These are phyloP conservation scores for Musa balbisiana DNA, from an alignment of 202 grass and related monocot genomes.

Conservation along the genomic window DNA sequence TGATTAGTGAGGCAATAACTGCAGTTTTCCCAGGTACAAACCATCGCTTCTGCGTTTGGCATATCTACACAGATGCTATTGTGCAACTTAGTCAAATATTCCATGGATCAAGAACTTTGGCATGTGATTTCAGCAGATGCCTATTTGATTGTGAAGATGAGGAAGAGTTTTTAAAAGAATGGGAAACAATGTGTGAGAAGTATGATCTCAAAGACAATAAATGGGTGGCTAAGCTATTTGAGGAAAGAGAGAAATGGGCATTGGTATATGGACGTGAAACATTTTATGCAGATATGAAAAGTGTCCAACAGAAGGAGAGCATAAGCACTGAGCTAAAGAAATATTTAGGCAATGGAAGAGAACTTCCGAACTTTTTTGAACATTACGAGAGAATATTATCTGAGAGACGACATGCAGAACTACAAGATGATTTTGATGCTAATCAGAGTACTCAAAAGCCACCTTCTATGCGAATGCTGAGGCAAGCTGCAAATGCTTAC, in stretches of 20 bases:
- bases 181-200: slow-evolving; percentile 14
- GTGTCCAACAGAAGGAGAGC: slow-evolving; percentile 13
- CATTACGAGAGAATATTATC: slow-evolving; percentile 10
- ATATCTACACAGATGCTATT: slow-evolving; percentile 12
- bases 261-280: slow-evolving; percentile 15
- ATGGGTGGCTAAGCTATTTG: slow-evolving; percentile 20
- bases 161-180: slow-evolving; percentile 14
- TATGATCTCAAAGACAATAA: slow-evolving; percentile 24
- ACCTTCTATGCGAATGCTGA: slow-evolving; percentile 15
- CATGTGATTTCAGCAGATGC: slow-evolving; percentile 11
- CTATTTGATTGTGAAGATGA: slow-evolving; percentile 21
- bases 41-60: slow-evolving; percentile 16
- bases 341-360: background rate
- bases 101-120: slow-evolving; percentile 19
- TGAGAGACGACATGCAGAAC: slow-evolving; percentile 7
- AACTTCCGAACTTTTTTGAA: slow-evolving; percentile 1
- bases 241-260: slow-evolving; percentile 21
- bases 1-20: slow-evolving; percentile 14
- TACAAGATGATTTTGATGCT: slow-evolving; percentile 16
- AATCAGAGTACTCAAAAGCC: slow-evolving; percentile 7
- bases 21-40: background rate
- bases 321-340: slow-evolving; percentile 17
- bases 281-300: slow-evolving; percentile 19
- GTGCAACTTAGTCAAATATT: slow-evolving; percentile 16
- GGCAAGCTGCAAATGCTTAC: slow-evolving; percentile 25